Conservation (phyloP, 78 protist species). For the Dictyostelium capitatum region DNA sequence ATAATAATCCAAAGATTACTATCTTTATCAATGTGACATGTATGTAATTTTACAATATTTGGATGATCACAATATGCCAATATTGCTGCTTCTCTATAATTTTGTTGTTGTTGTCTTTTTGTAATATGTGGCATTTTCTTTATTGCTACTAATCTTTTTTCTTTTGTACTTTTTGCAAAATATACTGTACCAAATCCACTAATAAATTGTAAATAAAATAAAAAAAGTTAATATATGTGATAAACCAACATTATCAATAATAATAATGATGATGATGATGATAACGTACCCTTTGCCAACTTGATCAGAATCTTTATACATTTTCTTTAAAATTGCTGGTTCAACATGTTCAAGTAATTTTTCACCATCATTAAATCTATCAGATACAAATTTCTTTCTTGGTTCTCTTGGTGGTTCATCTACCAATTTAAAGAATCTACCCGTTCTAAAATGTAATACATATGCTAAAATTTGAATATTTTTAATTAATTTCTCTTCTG, state of each 20-base stretch:
- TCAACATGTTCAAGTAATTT: conserved; percentile 39
- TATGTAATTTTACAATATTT: conserved; percentile 57
- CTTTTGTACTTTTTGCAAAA: conserved; percentile 33
- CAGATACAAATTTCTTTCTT: conserved; percentile 61
- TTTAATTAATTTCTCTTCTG: conserved; percentile 49
- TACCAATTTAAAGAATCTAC: conserved; percentile 27
- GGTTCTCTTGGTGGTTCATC: conserved; percentile 67
- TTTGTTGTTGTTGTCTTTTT: conserved; percentile 58
- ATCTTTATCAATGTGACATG: conserved; percentile 75
- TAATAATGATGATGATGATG: not conserved
- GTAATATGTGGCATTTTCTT: conserved; percentile 82
- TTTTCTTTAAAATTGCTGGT: conserved; percentile 22
- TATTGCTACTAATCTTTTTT: conserved; percentile 62
- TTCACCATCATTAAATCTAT: conserved; percentile 68
- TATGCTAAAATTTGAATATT: conserved; percentile 38
- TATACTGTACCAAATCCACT: conserved; percentile 84
- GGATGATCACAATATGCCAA: conserved; percentile 72
- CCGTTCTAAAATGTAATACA: conserved; percentile 65
- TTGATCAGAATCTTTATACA: conserved; percentile 57
- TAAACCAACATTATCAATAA: too few relatives aligned
- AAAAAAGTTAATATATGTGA: not conserved
- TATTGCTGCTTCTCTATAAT: conserved; percentile 65
- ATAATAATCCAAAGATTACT: conserved; percentile 73
- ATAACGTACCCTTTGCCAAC: conserved; percentile 49
- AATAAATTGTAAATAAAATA: not conserved